Evolutionary conservation across 305 asterid genomes (phyloP), one percentile per base, ranked within the genome.

Genomic region (Striga hermonthica): DNA sequence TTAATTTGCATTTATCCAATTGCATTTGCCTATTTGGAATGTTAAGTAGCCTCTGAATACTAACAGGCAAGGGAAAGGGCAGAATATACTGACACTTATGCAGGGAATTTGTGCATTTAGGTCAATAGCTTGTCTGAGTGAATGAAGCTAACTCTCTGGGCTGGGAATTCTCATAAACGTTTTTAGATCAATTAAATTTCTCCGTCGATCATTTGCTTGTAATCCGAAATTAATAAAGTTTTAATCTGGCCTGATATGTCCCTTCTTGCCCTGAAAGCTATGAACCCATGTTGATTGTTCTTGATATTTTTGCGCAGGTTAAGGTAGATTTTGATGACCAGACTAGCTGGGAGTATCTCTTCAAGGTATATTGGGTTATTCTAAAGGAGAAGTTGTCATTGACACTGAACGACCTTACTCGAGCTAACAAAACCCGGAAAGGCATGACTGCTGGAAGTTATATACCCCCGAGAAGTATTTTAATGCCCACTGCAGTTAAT

Each of bases 341-440:
- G 75, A 76, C 73, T 61, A 89, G 95, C 80, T 89, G 96, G 96
- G 96, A 89, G 72, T 86, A 89, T 82, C 92, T 89, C 68, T 89
- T 89, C 80, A 89, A 89, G 75, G 77, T 80, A 38, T 89, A 89
- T 74, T 89, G 96, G 96, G 78, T 81, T 60, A 64, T 54, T 78
- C 74, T 89, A 73, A 89, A 82, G 72, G 86, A 79, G 68, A 75
- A 78, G 34, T 70, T 84, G 62, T 86, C 87, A 2, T 73, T 89
- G 64, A 89, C 95, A 34, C 22, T 81, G 47, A 62, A 67, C 50
- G 95, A 89, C 70, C 87, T 89, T 59, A 68, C 78, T 58, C 87
- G 80, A 76, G 95, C 95, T 48, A 86, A 71, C 72, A 81, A 62
- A 12, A 87, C 83, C 2, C 75, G 83, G 83, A 83, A 72, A 76